These are phyloP conservation scores for Gentiana macrophylla DNA, from an alignment of 257 asterid species.

Conservation along the genomic window DNA sequence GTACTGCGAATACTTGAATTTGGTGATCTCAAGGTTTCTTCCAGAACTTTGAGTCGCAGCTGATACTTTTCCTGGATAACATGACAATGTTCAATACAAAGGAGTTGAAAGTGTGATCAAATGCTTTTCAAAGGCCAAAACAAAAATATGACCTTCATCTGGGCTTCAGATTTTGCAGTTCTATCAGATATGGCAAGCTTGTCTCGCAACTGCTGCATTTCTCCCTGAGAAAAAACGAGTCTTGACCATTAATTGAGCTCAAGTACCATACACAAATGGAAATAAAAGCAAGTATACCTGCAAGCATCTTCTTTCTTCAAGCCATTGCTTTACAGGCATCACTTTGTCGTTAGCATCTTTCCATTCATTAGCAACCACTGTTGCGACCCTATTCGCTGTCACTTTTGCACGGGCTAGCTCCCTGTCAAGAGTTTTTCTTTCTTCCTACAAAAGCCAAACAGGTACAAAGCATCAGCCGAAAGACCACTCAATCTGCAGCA, in stretches of 20 bases:
- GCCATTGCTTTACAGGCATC: slow-evolving; percentile 98
- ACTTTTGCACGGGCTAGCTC: slow-evolving; percentile 99
- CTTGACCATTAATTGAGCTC: slow-evolving; percentile 1
- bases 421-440: slow-evolving; percentile 91
- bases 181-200: slow-evolving; percentile 86
- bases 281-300: slow-evolving; percentile 39
- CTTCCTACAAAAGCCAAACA: slow-evolving; percentile 43
- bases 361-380: slow-evolving; percentile 99
- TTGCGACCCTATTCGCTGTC: slow-evolving; percentile 96
- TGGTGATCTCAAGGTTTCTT: slow-evolving; percentile 80
- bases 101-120: background rate
- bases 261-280: background rate
- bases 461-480: background rate
- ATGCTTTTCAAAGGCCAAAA: slow-evolving; percentile 2
- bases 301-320: slow-evolving; percentile 85
- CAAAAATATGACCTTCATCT: slow-evolving; percentile 52
- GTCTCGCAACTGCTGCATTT: slow-evolving; percentile 93
- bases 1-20: slow-evolving; percentile 43
- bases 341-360: slow-evolving; percentile 96
- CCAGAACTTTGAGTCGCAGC: slow-evolving; percentile 69
- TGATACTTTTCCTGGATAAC: slow-evolving; percentile 72
- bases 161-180: slow-evolving; percentile 86
- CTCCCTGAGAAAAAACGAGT: slow-evolving; percentile 45
- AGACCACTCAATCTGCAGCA: slow-evolving; percentile 6
- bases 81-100: slow-evolving; percentile 7